These are phyloP conservation scores for Phaeolepiota aurea DNA, from an alignment of 768 basidiomycete genomes.

Conservation along the genomic window DNA sequence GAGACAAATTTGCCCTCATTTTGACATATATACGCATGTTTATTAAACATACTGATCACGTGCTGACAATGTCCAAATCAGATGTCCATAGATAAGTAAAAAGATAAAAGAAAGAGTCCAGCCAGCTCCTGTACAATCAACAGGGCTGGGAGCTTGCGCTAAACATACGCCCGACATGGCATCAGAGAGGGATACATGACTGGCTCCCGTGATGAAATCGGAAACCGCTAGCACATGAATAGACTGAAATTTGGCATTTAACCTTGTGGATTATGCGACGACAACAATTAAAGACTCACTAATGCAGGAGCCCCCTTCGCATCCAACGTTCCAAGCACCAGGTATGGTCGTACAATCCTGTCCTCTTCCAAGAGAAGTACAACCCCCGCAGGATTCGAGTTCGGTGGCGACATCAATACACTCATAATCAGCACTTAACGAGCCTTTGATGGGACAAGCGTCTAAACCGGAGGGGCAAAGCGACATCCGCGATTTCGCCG, in stretches of 20 bases:
- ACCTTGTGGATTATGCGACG: neutral
- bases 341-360: conserved; percentile 64
- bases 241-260: conserved; percentile 23
- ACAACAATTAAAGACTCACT: conserved; percentile 28
- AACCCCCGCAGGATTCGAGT: conserved; percentile 72
- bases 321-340: conserved; percentile 65
- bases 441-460: conserved; percentile 46
- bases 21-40: too few relatives aligned
- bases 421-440: conserved; percentile 39
- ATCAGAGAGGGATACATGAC: conserved; percentile 30
- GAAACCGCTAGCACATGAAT: conserved; percentile 42
- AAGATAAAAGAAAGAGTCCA: too few relatives aligned
- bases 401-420: conserved; percentile 58
- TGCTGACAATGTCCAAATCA: too few relatives aligned
- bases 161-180: conserved; percentile 22
- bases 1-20: too few relatives aligned
- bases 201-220: conserved; percentile 30
- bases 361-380: conserved; percentile 51
- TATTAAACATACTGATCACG: too few relatives aligned
- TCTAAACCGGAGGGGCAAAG: conserved; percentile 47
- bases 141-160: too few relatives aligned
- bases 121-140: too few relatives aligned
- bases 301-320: conserved; percentile 43
- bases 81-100: too few relatives aligned
- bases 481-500: conserved; percentile 14